Evolutionary conservation across 257 asterid species (phyloP).

Genomic region (Salvia rosmarinus): DNA sequence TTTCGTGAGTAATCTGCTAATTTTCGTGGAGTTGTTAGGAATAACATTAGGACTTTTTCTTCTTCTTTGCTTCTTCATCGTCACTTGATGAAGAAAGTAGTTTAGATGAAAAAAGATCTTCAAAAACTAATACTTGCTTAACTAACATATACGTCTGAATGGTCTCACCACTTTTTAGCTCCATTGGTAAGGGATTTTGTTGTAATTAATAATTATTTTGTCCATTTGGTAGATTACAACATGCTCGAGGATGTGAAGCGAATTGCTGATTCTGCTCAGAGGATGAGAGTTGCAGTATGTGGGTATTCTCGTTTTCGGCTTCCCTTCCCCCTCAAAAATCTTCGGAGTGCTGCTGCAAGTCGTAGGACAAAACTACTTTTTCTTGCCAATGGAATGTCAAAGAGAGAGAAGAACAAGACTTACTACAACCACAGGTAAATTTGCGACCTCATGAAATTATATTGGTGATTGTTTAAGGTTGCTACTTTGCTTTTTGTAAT

Average conservation of each 20-base stretch:
- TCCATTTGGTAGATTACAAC: constrained; percentile 59
- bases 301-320: constrained; percentile 51
- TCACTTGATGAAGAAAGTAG: not conserved
- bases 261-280: constrained; percentile 80
- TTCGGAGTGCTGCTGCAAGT: constrained; percentile 64
- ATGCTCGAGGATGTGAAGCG: constrained; percentile 94
- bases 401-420: constrained; percentile 64
- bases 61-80: not conserved
- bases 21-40: not conserved
- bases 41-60: not conserved
- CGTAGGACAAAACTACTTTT: constrained; percentile 60
- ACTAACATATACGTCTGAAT: not conserved
- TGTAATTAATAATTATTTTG: constrained; percentile 12
- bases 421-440: constrained; percentile 57
- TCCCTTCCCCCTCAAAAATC: constrained; percentile 61
- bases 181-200: not conserved
- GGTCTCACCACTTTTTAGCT: not conserved
- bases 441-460: not conserved
- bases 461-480: not conserved
- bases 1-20: not conserved
- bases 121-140: no score
- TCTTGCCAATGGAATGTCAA: constrained; percentile 77
- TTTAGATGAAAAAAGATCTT: not conserved
- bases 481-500: not conserved
- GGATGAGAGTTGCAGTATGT: constrained; percentile 61